Percentiles rank a stretch among this genome's conserved stretches.
Conservation (phyloP, 2,329 filamentous ascomycete species). For the Curvularia spicifera region DNA sequence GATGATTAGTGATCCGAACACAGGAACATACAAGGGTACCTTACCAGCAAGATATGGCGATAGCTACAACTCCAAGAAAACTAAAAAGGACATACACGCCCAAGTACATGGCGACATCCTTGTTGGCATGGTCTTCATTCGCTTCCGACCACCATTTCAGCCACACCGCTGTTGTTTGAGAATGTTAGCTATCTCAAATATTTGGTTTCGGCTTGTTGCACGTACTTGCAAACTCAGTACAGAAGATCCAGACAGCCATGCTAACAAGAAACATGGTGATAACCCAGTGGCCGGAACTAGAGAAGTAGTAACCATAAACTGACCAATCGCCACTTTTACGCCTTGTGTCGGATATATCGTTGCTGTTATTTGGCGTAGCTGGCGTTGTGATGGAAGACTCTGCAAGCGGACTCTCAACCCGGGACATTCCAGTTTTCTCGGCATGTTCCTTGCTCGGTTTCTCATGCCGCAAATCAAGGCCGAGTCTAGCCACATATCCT, state of each 20-base stretch:
- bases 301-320: conserved; percentile 2
- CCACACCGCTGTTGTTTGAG: conserved; percentile 2
- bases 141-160: conserved; percentile 7
- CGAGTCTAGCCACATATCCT: neutral
- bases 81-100: conserved; percentile 2
- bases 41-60: conserved; percentile 6
- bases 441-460: neutral
- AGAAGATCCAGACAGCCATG: conserved; percentile 1
- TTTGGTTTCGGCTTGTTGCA: neutral
- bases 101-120: neutral
- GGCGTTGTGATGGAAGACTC: neutral
- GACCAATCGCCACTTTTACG: conserved; percentile 6
- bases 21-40: neutral
- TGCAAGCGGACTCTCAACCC: neutral
- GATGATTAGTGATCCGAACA: neutral
- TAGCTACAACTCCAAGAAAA: conserved; percentile 1
- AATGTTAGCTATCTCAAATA: neutral
- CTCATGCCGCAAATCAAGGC: neutral
- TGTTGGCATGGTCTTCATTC: neutral
- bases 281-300: neutral
- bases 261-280: neutral
- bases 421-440: neutral
- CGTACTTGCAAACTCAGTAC: conserved; percentile 2
- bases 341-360: neutral
- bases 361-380: neutral